These are phyloP conservation scores for Amphichorda felina DNA, from an alignment of 2,329 filamentous ascomycete species.

Conservation along the genomic window DNA sequence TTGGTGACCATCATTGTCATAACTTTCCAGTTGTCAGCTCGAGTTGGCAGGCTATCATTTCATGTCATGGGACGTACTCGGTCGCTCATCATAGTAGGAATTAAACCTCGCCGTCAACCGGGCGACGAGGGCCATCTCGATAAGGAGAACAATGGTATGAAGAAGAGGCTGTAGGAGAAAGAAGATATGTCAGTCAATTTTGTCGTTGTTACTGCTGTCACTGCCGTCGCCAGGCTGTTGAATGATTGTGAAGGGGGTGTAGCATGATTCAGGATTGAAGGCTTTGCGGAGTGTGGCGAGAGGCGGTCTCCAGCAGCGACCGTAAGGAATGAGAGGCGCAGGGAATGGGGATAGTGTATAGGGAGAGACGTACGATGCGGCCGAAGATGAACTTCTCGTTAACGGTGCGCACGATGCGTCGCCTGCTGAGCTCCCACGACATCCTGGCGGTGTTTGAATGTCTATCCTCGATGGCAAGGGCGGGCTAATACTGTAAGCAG, in stretches of 20 bases:
- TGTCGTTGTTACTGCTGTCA: background rate
- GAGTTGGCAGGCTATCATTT: background rate
- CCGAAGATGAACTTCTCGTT: constrained; percentile 60
- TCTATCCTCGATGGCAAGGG: too few species aligned
- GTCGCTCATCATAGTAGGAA: constrained; percentile 82
- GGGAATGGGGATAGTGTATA: background rate
- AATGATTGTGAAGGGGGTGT: background rate
- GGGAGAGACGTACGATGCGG: constrained; percentile 49
- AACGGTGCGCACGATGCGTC: constrained; percentile 51
- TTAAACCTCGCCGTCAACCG: constrained; percentile 83
- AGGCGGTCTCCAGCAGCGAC: background rate
- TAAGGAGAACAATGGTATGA: constrained; percentile 70
- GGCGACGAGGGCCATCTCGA: constrained; percentile 80
- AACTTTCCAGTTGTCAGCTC: constrained; percentile 40
- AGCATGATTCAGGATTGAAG: too few species aligned
- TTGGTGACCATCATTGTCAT: constrained; percentile 99
- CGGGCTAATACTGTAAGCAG: background rate
- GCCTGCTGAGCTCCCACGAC: constrained; percentile 45
- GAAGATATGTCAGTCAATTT: too few species aligned
- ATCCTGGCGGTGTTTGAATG: constrained; percentile 20
- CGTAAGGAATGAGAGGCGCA: background rate
- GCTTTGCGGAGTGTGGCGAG: background rate
- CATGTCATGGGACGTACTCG: constrained; percentile 42
- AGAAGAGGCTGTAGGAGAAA: constrained; percentile 59
- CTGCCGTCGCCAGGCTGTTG: background rate